phyloP scores from a whole-genome alignment of 441 rosid species.

The Manihot esculenta region DNA sequence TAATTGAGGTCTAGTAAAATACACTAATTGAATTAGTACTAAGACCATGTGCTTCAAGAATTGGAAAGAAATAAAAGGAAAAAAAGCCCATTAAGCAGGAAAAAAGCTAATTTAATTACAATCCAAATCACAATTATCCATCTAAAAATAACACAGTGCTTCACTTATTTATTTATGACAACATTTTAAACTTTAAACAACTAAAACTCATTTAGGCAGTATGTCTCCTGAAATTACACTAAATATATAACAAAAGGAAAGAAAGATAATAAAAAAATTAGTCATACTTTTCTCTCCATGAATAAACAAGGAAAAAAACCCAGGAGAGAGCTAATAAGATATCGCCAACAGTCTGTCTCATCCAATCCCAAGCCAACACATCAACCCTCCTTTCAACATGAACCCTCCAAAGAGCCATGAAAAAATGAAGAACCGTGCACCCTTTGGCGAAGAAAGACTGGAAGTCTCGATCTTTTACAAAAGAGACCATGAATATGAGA shows the following conservation, averaged over 20 bases:
- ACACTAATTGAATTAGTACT: neutral
- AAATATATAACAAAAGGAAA: neutral
- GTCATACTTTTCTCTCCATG: conserved; percentile 81
- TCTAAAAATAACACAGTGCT: neutral
- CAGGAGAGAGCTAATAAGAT: conserved; percentile 56
- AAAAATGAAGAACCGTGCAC: conserved; percentile 49
- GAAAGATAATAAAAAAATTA: conserved; percentile 11
- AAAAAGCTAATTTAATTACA: too few relatives aligned
- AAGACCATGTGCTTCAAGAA: neutral
- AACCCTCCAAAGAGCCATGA: conserved; percentile 63
- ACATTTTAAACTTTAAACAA: neutral
- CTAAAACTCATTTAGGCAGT: neutral
- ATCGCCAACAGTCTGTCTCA: conserved; percentile 63
- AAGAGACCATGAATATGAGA: conserved; percentile 61
- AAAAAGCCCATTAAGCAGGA: too few relatives aligned
- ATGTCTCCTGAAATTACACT: neutral
- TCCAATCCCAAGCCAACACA: conserved; percentile 61
- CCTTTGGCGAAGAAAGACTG: conserved; percentile 70
- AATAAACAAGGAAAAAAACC: conserved; percentile 61
- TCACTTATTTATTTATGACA: neutral
- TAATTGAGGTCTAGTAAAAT: too few relatives aligned
- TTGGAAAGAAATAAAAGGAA: too few relatives aligned
- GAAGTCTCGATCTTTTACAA: conserved; percentile 54
- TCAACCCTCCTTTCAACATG: conserved; percentile 61
- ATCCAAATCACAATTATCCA: too few relatives aligned